Conservation (phyloP, 345 rosid genomes). For the Corymbia maculata region DNA sequence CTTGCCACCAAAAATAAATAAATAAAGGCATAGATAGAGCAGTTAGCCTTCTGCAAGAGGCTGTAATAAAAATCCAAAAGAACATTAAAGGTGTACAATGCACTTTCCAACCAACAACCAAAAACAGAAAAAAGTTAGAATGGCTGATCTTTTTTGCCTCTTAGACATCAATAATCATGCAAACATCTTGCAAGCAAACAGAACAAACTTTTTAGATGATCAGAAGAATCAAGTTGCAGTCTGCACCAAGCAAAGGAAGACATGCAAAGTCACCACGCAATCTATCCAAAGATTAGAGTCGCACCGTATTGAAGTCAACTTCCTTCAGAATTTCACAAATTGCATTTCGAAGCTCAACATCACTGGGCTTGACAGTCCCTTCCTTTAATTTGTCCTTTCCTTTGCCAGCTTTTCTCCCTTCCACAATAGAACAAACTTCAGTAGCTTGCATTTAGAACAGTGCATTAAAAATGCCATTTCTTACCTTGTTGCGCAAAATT, state of each 20-base stretch:
- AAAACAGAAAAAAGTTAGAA: background rate
- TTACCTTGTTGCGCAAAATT: background rate
- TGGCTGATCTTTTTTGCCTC: background rate
- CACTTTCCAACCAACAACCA: background rate
- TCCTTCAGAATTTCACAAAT: slow-evolving; percentile 65
- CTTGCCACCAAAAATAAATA: background rate
- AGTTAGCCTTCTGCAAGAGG: background rate
- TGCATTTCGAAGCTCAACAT: slow-evolving; percentile 56
- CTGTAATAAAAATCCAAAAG: background rate
- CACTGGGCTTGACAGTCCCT: slow-evolving; percentile 31
- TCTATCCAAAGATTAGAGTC: background rate
- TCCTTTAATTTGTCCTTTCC: slow-evolving; percentile 52
- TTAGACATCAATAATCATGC: background rate
- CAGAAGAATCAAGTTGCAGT: background rate
- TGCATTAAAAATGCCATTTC: background rate
- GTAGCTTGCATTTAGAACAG: background rate
- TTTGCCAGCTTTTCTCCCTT: slow-evolving; percentile 47
- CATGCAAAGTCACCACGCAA: background rate
- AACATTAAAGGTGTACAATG: background rate
- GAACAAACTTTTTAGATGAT: background rate
- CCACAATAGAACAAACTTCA: background rate
- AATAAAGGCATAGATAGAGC: background rate
- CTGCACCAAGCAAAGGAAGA: background rate
- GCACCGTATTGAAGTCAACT: slow-evolving; percentile 85
- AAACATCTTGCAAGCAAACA: background rate